Evolutionary conservation across 495 filamentous ascomycete species (phyloP), one percentile per base, ranked within the genome.

Genomic region (Rostrohypoxylon terebratum): DNA sequence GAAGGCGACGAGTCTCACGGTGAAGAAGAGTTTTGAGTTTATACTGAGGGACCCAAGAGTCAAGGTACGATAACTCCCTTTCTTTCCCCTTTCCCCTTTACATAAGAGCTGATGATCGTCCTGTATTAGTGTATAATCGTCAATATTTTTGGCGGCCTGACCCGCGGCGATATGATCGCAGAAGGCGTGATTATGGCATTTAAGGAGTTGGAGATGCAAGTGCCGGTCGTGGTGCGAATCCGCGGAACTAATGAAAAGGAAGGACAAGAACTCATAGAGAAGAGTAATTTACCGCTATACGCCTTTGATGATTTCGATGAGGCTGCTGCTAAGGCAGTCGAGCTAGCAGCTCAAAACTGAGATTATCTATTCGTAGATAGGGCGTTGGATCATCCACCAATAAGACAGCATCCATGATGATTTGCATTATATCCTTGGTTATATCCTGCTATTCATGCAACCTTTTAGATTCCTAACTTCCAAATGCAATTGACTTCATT

Each of bases 131-230:
- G 76, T 18, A 86, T 97, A 53, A 92, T 97, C 79, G 92, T 97
- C 36, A 97, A 97, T 74, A 95, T 97, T 69, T 97, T 97, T 76
- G 94, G 94, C 3, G 94, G 94, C 0, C 75, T 97, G 81, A 96
- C 93, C 6, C 89, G 80, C 86, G 93, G 85, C 23, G 93, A 94
- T 72, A 96, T 97, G 93, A 97, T 97, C 77, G 94, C 94, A 0
- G 85, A 90, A 69, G 94, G 93, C 0, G 87, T 97, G 50, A 85
- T 96, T 38, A 63, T 92, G 72, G 93, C 93, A 8, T 95, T 95
- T 77, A 81, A 87, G 69, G 91, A 94, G 72, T 73, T 96, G 75
- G 79, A 87, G 1, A 87, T 92, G 78, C 79, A 79, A 3, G 83
- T 94, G 4, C 93, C 94, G 14, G 90, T 97, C 11, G 92, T 97